phyloP scores from a whole-genome alignment of 2,329 filamentous ascomycete genomes.

The Cladophialophora exuberans region DNA sequence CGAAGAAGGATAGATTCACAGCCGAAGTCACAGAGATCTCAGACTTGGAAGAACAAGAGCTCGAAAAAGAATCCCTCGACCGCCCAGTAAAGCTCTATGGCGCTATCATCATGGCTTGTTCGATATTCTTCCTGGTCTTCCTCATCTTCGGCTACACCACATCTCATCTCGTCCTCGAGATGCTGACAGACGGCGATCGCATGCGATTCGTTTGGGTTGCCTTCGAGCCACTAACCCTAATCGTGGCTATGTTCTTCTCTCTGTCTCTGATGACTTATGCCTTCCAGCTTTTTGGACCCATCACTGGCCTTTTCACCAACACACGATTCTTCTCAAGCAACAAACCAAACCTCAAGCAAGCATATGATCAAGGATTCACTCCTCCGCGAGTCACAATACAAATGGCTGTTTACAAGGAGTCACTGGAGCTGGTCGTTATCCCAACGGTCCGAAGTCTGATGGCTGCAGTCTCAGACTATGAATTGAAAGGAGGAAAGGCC shows the following conservation, averaged over 20 bases:
- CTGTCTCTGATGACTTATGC: constrained; percentile 34
- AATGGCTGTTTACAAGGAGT: constrained; percentile 87
- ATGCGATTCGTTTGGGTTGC: constrained; percentile 61
- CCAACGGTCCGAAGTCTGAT: constrained; percentile 61
- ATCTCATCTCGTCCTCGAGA: constrained; percentile 70
- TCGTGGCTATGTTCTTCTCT: constrained; percentile 27
- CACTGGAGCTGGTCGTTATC: constrained; percentile 67
- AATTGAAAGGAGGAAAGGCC: constrained; percentile 54
- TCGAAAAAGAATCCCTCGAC: constrained; percentile 27
- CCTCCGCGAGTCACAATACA: constrained; percentile 69
- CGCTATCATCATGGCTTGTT: constrained; percentile 62
- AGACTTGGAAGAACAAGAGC: constrained; percentile 24
- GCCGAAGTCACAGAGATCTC: constrained; percentile 24
- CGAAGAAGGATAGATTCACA: constrained; percentile 20
- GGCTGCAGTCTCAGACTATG: constrained; percentile 61
- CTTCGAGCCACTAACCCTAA: constrained; percentile 23
- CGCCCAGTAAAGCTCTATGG: constrained; percentile 24
- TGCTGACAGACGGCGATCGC: constrained; percentile 66
- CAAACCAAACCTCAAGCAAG: constrained; percentile 82
- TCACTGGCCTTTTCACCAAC: constrained; percentile 49
- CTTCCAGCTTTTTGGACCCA: constrained; percentile 57
- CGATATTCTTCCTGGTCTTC: constrained; percentile 68
- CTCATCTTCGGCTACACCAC: constrained; percentile 70
- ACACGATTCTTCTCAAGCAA: constrained; percentile 67
- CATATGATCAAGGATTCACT: constrained; percentile 20